A percentile compares a stretch with the other conserved stretches of the same genome.
Conservation (phyloP, 139 green algal species). For the Chlamydomonas eustigma region DNA sequence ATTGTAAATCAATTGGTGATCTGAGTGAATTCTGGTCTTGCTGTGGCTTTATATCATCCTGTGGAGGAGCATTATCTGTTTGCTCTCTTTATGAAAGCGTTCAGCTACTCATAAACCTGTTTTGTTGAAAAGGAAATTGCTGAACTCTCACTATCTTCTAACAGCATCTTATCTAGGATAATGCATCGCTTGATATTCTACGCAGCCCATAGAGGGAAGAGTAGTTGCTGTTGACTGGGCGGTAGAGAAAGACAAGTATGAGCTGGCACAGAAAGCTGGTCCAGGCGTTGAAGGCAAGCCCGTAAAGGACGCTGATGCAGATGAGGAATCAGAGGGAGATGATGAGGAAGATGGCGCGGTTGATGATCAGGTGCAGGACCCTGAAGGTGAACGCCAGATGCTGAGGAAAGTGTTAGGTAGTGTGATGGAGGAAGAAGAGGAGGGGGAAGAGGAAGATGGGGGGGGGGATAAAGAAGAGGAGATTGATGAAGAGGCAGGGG, state of each 20-base stretch:
- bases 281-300: not conserved
- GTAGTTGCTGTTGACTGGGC: conserved; percentile 88
- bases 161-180: too few species aligned
- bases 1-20: too few species aligned
- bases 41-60: too few species aligned
- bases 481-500: conserved; percentile 9
- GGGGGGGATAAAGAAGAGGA: conserved; percentile 16
- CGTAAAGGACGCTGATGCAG: not conserved
- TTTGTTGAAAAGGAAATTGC: too few species aligned
- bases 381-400: conserved; percentile 7
- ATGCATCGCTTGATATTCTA: too few species aligned
- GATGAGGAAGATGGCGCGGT: conserved; percentile 10
- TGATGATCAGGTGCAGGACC: not conserved
- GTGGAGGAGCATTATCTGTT: too few species aligned
- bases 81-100: too few species aligned
- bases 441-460: conserved; percentile 15
- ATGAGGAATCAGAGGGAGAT: not conserved
- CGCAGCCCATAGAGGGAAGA: conserved; percentile 46
- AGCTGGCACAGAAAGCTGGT: conserved; percentile 6
- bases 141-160: too few species aligned
- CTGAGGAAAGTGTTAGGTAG: conserved; percentile 11
- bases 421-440: conserved; percentile 11
- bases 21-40: too few species aligned
- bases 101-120: too few species aligned
- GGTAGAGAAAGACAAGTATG: conserved; percentile 71